Evolutionary conservation across 2,329 filamentous ascomycete genomes (phyloP).

Genomic region (Trichoderma arundinaceum): DNA sequence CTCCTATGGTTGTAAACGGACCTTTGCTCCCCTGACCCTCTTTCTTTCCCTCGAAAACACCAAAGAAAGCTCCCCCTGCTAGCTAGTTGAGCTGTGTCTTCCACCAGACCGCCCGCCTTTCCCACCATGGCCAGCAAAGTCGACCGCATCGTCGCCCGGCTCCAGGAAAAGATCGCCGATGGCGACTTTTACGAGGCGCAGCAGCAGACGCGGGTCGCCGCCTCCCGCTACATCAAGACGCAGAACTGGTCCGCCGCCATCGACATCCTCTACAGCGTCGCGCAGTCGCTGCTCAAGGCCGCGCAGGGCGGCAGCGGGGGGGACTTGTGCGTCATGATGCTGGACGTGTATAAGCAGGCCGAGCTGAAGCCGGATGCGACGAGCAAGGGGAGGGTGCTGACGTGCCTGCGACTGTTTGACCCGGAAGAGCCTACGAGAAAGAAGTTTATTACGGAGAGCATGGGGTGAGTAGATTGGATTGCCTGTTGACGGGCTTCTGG

Average conservation of each 20-base stretch:
- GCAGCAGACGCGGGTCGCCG: conserved; percentile 95
- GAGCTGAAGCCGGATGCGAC: conserved; percentile 77
- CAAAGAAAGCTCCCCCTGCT: background rate
- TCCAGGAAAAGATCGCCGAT: conserved; percentile 86
- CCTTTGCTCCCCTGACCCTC: background rate
- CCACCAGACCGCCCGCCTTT: background rate
- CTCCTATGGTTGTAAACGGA: background rate
- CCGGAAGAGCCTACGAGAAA: conserved; percentile 87
- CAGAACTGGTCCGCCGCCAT: conserved; percentile 83
- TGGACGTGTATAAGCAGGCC: conserved; percentile 90
- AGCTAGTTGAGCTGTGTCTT: background rate
- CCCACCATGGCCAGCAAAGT: conserved; percentile 49
- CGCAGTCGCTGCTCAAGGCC: conserved; percentile 83
- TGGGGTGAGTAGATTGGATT: conserved; percentile 61
- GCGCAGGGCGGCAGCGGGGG: conserved; percentile 94
- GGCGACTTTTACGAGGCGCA: conserved; percentile 98
- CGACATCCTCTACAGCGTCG: conserved; percentile 84
- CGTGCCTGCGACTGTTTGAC: conserved; percentile 80
- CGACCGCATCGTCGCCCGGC: conserved; percentile 61
- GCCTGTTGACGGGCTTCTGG: background rate
- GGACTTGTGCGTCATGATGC: conserved; percentile 83
- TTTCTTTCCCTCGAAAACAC: background rate
- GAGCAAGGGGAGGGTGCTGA: conserved; percentile 76
- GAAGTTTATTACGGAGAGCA: conserved; percentile 86
- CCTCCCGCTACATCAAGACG: conserved; percentile 89